Base-by-base conservation (phyloP, 2,329 filamentous ascomycete genomes). In the Myriangium duriaei region DNA sequence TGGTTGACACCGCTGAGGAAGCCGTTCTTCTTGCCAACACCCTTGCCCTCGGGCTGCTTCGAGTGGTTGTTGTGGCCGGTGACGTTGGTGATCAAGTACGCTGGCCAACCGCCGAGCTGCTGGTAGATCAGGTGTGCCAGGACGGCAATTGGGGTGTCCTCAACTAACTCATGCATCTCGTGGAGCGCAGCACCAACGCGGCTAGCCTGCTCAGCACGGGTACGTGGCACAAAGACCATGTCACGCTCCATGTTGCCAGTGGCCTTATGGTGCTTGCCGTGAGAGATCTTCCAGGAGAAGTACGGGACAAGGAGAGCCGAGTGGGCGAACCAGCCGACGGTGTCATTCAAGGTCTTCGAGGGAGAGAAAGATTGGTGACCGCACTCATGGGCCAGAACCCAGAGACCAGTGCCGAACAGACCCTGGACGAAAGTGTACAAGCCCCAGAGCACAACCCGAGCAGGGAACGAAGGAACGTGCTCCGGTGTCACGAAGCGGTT, bases 231-330 rank as follows among this genome's bases (percentile, higher is more conserved):
- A 59, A 95, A 96, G 46, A 96, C 91, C 91, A 98, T 98, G 65
- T 98, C 91, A 50, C 88, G 84, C 65, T 92, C 86, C 66, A 98
- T 79, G 71, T 98, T 76, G 52, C 87, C 91, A 28, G 91, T 98
- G 47, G 87, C 86, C 74, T 96, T 96, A 81, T 98, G 91, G 71
- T 98, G 91, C 76, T 94, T 94, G 69, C 85, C 82, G 68, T 98
- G 91, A 49, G 86, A 94, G 64, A 96, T 87, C 69, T 98, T 93
- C 91, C 91, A 98, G 58, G 85, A 93, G 69, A 95, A 98, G 69
- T 96, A 98, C 14, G 91, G 91, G 34, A 98, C 88, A 40, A 95
- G 71, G 28, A 95, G 76, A 31, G 76, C 62, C 26, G 87, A 94
- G 68, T 96, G 88, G 51, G 84, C 75, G 58, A 94, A 61, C 83